Evolutionary conservation across 345 rosid genomes (phyloP).

Genomic region (Sonneratia caseolaris): DNA sequence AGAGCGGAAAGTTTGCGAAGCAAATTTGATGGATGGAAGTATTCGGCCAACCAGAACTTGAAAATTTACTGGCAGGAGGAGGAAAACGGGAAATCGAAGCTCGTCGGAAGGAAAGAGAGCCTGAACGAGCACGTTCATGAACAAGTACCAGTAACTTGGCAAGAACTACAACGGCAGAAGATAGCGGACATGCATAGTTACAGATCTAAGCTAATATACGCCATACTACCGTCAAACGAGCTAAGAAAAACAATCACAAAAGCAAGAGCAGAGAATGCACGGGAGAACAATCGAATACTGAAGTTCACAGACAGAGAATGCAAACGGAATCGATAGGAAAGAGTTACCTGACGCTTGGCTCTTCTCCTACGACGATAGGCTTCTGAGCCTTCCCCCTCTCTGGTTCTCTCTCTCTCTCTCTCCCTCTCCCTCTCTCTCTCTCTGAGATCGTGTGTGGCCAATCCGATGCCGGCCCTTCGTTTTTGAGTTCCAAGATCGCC

Average conservation of each 20-base stretch:
- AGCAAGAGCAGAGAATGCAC: neutral
- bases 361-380: neutral
- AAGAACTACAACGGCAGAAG: neutral
- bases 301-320: neutral
- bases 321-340: neutral
- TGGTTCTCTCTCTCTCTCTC: neutral
- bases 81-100: neutral
- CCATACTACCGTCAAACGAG: neutral
- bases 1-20: neutral
- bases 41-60: neutral
- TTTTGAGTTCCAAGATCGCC: neutral
- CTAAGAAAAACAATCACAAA: neutral
- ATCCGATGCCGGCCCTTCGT: neutral
- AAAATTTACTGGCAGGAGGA: neutral
- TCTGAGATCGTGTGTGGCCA: neutral
- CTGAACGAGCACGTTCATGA: neutral
- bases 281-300: neutral
- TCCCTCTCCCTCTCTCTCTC: neutral
- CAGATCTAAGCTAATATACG: neutral
- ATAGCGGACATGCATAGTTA: neutral
- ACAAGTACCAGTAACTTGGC: neutral
- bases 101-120: neutral
- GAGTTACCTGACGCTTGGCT: neutral
- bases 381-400: neutral
- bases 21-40: neutral